Evolutionary conservation across 768 basidiomycete genomes (phyloP).

Genomic region (Kwoniella sp.): DNA sequence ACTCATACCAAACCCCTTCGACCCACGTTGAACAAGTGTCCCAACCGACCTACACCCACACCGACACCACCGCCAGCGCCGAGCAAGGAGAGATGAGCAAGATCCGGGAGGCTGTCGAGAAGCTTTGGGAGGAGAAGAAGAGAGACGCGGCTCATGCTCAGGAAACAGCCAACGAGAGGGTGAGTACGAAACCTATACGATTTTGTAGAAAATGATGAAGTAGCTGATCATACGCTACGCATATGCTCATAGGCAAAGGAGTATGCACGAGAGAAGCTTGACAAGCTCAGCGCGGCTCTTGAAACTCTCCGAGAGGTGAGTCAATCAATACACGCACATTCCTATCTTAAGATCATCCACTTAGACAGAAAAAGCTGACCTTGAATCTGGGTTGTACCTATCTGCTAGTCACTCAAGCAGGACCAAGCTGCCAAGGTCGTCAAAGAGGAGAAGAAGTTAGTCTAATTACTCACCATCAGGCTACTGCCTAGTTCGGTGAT

Average conservation of each 20-base stretch:
- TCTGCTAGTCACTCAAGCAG: slow-evolving; percentile 13
- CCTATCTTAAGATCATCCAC: background rate
- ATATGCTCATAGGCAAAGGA: slow-evolving; percentile 27
- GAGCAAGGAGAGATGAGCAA: slow-evolving; percentile 22
- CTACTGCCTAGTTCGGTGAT: too few species aligned
- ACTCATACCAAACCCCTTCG: background rate
- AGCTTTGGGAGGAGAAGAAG: slow-evolving; percentile 37
- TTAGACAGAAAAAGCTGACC: background rate
- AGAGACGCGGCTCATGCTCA: slow-evolving; percentile 20
- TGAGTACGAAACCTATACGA: slow-evolving; percentile 1
- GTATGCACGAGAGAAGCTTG: slow-evolving; percentile 40
- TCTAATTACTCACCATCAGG: background rate
- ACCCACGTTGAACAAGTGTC: slow-evolving; percentile 5
- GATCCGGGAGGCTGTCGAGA: slow-evolving; percentile 30
- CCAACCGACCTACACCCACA: background rate
- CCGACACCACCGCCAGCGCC: background rate
- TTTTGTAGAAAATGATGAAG: background rate
- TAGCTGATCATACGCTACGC: background rate
- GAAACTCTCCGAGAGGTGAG: slow-evolving; percentile 41
- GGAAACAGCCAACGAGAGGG: slow-evolving; percentile 34
- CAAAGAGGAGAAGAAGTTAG: slow-evolving; percentile 19
- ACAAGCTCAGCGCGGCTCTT: slow-evolving; percentile 32
- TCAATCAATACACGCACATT: background rate
- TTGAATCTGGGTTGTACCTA: background rate
- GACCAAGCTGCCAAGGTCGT: slow-evolving; percentile 2